Base-by-base conservation (phyloP, 768 basidiomycete genomes). In the Lactarius trivialis region DNA sequence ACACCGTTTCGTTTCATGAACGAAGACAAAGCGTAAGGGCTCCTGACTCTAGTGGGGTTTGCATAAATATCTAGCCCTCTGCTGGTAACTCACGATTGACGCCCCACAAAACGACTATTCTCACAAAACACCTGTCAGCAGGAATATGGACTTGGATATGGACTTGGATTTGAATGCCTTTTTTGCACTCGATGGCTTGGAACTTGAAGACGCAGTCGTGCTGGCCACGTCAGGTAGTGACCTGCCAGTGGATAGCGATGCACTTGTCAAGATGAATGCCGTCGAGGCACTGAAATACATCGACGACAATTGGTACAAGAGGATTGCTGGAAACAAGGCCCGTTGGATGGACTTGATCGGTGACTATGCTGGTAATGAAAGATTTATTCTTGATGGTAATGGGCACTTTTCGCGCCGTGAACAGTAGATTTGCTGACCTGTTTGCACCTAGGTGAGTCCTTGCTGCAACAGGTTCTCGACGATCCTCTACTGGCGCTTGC, bases 291-390 rank as follows among this genome's bases (percentile, higher is more conserved):
- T 78, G 17, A 58, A 66, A 21, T 65, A 65, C 58, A 58, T 79
- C 7, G 77, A 79, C 65, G 64, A 61, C 15, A 60, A 60, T 50
- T 82, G 81, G 81, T 81, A 76, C 62, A 65, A 70, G 32, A 48
- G 54, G n/a, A 3, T 63, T 14, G 69, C 71, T 30, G 73, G 71
- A 68, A 72, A 75, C 60, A 62, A 69, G 30, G 78, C 76, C 14
- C 69, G 82, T 60, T 82, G 81, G 82, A 87, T 88, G 85, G 86
- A 88, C 70, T 75, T 88, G 9, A 72, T 88, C 32, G 85, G 85
- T 4, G 87, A 86, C 68, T 88, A 86, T 70, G 86, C 83, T 24
- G 87, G 87, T 1, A 78, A 69, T 37, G 87, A 89, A 68, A 77
- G 78, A 17, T 89, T 89, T 68, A 67, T 87, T 43, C 75, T 89